Evolutionary conservation across 257 asterid species (phyloP).

Genomic region (Solanum megistacrolobum): DNA sequence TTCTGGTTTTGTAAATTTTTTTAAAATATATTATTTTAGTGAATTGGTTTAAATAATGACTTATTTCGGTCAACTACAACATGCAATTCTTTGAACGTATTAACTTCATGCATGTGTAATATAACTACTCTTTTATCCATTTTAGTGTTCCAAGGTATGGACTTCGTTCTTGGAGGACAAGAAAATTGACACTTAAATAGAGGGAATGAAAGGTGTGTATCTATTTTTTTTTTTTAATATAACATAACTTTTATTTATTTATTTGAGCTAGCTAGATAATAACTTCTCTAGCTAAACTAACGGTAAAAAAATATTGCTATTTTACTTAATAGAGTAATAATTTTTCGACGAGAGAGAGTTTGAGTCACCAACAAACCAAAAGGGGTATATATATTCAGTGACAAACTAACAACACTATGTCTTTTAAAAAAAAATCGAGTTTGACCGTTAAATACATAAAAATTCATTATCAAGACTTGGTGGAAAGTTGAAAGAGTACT

Average conservation of each 20-base stretch:
- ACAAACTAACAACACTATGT: neutral
- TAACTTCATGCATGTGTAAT: neutral
- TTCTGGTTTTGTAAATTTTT: rapidly evolving
- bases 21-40: too few species aligned
- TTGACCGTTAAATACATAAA: neutral
- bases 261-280: neutral
- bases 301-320: neutral
- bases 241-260: neutral
- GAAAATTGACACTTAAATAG: neutral
- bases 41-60: too few species aligned
- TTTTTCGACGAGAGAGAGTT: neutral
- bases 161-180: neutral
- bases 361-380: too few species aligned
- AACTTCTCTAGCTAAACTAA: neutral
- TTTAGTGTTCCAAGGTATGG: neutral
- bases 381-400: neutral
- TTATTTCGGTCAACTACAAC: neutral
- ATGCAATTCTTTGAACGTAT: neutral
- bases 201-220: neutral
- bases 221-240: neutral
- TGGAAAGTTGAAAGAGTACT: neutral
- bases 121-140: neutral
- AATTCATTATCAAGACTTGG: neutral
- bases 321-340: neutral
- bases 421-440: neutral